Conservation (phyloP, 2,329 filamentous ascomycete species). For the Hypoxylon sp. region DNA sequence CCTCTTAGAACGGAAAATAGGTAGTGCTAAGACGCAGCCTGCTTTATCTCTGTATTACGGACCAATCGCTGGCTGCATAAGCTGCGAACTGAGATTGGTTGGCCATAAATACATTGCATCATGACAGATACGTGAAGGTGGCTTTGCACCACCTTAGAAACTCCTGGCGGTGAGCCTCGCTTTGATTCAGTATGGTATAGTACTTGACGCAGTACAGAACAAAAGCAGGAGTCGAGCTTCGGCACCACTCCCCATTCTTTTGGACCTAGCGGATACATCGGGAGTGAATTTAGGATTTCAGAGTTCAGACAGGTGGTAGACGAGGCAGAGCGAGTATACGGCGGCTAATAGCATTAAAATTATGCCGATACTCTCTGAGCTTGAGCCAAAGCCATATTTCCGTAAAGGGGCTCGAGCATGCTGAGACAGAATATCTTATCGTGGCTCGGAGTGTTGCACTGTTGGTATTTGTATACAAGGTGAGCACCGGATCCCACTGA, state of each 20-base stretch:
- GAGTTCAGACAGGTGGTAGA: background rate
- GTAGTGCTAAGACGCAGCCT: background rate
- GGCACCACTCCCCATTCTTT: background rate
- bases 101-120: background rate
- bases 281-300: background rate
- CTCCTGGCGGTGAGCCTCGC: background rate
- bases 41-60: background rate
- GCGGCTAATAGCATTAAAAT: background rate
- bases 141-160: background rate
- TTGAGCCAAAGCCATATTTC: background rate
- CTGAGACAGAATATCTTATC: background rate
- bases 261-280: background rate
- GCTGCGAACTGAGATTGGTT: constrained; percentile 4
- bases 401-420: background rate
- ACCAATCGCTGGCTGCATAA: background rate
- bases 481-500: background rate
- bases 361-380: background rate
- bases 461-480: background rate
- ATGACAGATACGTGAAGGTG: background rate
- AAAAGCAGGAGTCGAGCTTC: too few relatives aligned
- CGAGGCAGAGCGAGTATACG: background rate
- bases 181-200: background rate
- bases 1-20: background rate
- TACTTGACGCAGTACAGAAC: background rate
- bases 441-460: background rate